Base-by-base conservation (phyloP, 2,329 filamentous ascomycete species). In the Colletotrichum eremochloae region DNA sequence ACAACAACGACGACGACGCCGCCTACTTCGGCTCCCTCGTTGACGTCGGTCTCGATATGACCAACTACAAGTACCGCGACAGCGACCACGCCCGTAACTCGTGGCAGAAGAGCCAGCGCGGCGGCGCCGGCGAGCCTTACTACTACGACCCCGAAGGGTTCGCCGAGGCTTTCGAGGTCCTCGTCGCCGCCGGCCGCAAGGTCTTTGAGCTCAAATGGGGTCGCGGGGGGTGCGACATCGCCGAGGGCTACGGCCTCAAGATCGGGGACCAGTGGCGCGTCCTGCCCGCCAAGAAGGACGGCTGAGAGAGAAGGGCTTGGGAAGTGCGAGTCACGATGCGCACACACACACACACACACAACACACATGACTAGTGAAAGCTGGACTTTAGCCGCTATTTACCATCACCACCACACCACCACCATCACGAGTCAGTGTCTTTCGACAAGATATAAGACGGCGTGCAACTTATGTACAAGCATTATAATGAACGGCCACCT, bases 91-190 rank as follows among this genome's bases (percentile, higher is more conserved):
- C 79, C 31, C 81, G 87, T 40, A 89, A 89, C 77, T 85, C 82
- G 14, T 90, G 87, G 87, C 87, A 89, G 76, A 77, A 76, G 3
- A 82, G 83, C 40, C 87, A 89, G 76, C 81, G 79, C 6, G 87
- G 87, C 40, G 88, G 87, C 1, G 64, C 82, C 33, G 86, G 85
- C 18, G 87, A 89, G 76, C 87, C 87, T 1, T 89, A 84, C 72
- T 86, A 88, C 77, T 84, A 87, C 72, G 80, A 86, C 63, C 74
- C 84, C 0, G 81, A 81, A 2, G 87, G 86, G 1, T 80, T 88
- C 64, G 80, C 83, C 5, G 77, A 80, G 58, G 83, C 80, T 1
- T 82, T 87, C 68, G 80, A 83, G 68, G 79, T 87, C 63, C 77
- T 84, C 24, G 85, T 84, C 38, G 84, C 86, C 74, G 81, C 83